Conservation (phyloP, 1,139 yeast species). For the Geotrichum aggregatum region DNA sequence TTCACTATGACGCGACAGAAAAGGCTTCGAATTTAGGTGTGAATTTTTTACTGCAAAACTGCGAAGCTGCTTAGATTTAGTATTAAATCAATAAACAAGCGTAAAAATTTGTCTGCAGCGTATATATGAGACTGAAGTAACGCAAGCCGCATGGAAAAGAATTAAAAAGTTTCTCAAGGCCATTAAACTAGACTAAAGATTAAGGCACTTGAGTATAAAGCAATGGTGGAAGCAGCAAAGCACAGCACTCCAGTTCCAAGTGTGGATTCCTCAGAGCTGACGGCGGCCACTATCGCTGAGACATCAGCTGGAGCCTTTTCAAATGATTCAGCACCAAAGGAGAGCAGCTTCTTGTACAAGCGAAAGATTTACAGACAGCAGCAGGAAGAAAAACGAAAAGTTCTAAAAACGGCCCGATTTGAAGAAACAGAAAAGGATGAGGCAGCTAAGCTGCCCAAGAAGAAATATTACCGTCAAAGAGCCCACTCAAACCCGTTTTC, state of each 20-base stretch:
- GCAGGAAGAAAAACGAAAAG: slow-evolving; percentile 40
- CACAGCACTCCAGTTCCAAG: background rate
- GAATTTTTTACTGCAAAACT: background rate
- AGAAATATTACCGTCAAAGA: slow-evolving; percentile 90
- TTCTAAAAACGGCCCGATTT: slow-evolving; percentile 36
- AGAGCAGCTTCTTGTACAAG: slow-evolving; percentile 26
- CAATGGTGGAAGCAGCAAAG: background rate
- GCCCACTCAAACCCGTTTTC: slow-evolving; percentile 98
- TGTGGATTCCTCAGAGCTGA: background rate
- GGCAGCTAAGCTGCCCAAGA: slow-evolving; percentile 38
- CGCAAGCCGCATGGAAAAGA: slow-evolving; percentile 9
- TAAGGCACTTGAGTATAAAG: background rate
- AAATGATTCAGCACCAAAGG: background rate
- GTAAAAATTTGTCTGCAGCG: background rate
- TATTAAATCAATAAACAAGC: too few relatives aligned
- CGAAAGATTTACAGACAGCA: slow-evolving; percentile 41
- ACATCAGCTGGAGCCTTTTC: background rate
- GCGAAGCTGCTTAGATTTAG: background rate
- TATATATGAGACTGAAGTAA: background rate
- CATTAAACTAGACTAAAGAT: background rate
- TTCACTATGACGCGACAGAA: background rate
- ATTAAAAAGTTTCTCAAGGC: background rate
- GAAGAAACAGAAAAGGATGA: slow-evolving; percentile 30
- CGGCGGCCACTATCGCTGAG: background rate
- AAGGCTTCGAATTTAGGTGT: background rate